Evolutionary conservation across 2,329 filamentous ascomycete genomes (phyloP), one percentile per base, ranked within the genome.

Genomic region (Albifimbria verrucaria): DNA sequence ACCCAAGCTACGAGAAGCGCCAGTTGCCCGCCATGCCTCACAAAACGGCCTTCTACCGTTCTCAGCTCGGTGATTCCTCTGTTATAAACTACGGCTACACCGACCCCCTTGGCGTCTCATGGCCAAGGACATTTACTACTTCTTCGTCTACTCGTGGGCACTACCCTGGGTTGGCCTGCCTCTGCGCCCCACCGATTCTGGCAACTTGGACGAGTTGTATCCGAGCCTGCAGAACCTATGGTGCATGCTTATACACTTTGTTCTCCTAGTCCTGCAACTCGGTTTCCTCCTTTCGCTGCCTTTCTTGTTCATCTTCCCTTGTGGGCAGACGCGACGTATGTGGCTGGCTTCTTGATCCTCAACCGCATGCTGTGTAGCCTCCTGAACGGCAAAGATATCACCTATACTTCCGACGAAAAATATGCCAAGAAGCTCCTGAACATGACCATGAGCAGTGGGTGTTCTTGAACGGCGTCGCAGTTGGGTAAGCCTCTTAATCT

Each of bases 381-480:
- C 2, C 61, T 81, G 26, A 87, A 87, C 58, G 77, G 82, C n/a
- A 65, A 59, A 7, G 64, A 70, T 3, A 70, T 75, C 48, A 72
- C 74, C 3, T 84, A 79, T 59, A 67, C 69, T 18, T 84, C 83
- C 1, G 76, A 82, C 42, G 71, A 77, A 2, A 72, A 79, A 51
- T 83, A 80, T 56, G 76, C 83, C 1, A 67, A 75, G 17, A 68
- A 69, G 2, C 66, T 18, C 73, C 75, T 0, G 75, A 81, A 57
- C 78, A 83, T 65, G 72, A 74, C 11, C 75, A 83, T 50, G 89
- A 92, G 70, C 80, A 86, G 62, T 93, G 89, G 89, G 77, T 92
- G n/a, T 92, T 89, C 64, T 68, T 92, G 49, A 92, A 92, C 62
- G 89, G 89, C 1, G 83, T 92, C 24, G 82, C 79, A 10, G 78